phyloP scores from a whole-genome alignment of 2,329 filamentous ascomycete species.

The Fusarium nodosum region DNA sequence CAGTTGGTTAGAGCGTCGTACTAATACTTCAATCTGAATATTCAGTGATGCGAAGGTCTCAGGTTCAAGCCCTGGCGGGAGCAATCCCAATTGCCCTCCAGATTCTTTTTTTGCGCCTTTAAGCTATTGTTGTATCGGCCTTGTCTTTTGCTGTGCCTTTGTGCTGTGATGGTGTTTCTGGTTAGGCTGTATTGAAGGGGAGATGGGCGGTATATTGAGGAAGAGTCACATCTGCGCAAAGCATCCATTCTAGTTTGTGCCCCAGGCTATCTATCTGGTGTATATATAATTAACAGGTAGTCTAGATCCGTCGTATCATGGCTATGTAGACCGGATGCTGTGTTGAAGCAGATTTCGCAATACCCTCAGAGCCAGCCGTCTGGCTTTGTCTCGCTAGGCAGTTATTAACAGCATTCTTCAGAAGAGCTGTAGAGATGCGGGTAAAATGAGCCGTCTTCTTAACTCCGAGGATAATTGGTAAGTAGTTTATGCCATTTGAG shows the following conservation, averaged over 20 bases:
- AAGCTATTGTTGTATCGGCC: neutral
- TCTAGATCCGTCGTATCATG: too few species aligned
- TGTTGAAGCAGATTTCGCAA: neutral
- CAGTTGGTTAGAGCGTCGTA: conserved; percentile 39
- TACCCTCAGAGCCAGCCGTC: neutral
- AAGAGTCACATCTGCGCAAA: neutral
- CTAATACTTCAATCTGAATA: conserved; percentile 33
- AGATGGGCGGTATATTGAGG: neutral
- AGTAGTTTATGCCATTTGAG: neutral
- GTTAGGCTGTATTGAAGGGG: neutral
- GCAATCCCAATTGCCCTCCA: conserved; percentile 41
- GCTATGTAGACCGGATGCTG: too few species aligned
- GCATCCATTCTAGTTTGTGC: too few species aligned
- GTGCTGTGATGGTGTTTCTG: neutral
- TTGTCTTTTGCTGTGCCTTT: neutral
- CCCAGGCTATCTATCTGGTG: too few species aligned
- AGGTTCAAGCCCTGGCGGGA: conserved; percentile 38
- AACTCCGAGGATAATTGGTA: neutral
- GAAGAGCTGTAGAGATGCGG: neutral
- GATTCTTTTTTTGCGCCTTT: conserved; percentile 11
- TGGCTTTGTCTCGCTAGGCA: neutral
- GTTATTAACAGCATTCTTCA: neutral
- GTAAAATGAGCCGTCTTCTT: neutral
- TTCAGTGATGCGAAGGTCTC: conserved; percentile 37
- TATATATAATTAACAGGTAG: too few species aligned